These are phyloP conservation scores for Auxenochlorella protothecoides DNA, from an alignment of 139 green algal genomes.

Conservation along the genomic window DNA sequence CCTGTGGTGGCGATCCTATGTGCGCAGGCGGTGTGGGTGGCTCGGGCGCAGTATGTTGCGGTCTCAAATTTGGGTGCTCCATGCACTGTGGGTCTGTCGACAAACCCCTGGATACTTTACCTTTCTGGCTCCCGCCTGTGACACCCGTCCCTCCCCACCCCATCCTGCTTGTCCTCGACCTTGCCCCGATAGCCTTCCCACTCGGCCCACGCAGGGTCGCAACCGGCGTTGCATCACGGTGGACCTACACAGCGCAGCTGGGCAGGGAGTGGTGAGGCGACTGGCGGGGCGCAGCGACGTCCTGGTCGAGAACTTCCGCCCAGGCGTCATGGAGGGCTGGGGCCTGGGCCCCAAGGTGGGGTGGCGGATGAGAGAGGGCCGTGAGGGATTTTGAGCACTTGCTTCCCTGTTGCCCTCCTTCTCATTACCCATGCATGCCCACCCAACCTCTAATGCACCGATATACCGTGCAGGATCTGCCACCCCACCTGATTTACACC, in stretches of 20 bases:
- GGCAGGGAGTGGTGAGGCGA: constrained; percentile 35
- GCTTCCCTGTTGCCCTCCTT: too few species aligned
- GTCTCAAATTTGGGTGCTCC: too few species aligned
- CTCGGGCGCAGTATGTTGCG: too few species aligned
- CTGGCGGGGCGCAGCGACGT: constrained; percentile 42
- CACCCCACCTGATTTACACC: constrained; percentile 49
- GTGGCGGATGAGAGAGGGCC: background rate
- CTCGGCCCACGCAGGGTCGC: constrained; percentile 25
- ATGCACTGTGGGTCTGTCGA: background rate
- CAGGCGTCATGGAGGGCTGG: constrained; percentile 68
- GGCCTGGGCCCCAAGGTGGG: constrained; percentile 40
- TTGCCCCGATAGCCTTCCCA: too few species aligned
- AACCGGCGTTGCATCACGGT: constrained; percentile 63
- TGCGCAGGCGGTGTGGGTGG: constrained; percentile 9
- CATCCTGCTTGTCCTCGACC: too few species aligned
- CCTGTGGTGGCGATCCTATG: constrained; percentile 62
- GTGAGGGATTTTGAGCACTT: background rate
- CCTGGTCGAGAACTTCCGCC: constrained; percentile 70
- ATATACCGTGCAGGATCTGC: constrained; percentile 27
- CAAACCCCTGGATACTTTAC: too few species aligned
- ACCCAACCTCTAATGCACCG: too few species aligned
- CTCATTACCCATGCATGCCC: too few species aligned
- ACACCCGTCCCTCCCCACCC: too few species aligned
- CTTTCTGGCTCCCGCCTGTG: too few species aligned
- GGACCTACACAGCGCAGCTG: constrained; percentile 50